These are phyloP conservation scores for Colletotrichum salicis DNA, from an alignment of 2,329 filamentous ascomycete species.

Conservation along the genomic window DNA sequence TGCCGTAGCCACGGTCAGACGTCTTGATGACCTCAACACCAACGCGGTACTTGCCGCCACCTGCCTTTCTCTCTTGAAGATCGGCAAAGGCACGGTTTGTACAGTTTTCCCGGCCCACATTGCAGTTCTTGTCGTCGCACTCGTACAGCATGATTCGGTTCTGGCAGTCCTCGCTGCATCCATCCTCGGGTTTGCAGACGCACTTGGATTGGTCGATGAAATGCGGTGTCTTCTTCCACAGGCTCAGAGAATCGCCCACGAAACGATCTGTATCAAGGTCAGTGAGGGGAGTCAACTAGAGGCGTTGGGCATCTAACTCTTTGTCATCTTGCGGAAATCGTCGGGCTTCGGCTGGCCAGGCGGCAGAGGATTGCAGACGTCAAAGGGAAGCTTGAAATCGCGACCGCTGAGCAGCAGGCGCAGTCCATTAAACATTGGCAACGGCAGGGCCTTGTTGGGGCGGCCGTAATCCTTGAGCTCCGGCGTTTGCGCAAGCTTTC, in stretches of 20 bases:
- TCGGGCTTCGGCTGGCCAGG: slow-evolving; percentile 90
- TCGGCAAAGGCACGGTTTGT: slow-evolving; percentile 89
- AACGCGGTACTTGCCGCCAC: slow-evolving; percentile 86
- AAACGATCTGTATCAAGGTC: slow-evolving; percentile 72
- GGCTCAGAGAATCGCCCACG: slow-evolving; percentile 80
- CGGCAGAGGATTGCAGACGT: slow-evolving; percentile 88
- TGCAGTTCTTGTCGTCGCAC: slow-evolving; percentile 91
- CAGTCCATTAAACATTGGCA: slow-evolving; percentile 82
- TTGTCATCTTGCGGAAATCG: slow-evolving; percentile 91
- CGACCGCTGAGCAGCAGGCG: slow-evolving; percentile 76
- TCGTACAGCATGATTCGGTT: slow-evolving; percentile 98
- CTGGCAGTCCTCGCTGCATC: slow-evolving; percentile 90
- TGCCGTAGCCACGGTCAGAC: slow-evolving; percentile 85
- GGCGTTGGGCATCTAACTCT: slow-evolving; percentile 69
- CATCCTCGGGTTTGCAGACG: slow-evolving; percentile 79
- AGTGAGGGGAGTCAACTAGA: not conserved
- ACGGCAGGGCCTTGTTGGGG: slow-evolving; percentile 71
- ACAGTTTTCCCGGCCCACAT: slow-evolving; percentile 77
- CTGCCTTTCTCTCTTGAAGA: slow-evolving; percentile 78
- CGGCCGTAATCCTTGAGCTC: slow-evolving; percentile 58
- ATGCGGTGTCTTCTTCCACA: slow-evolving; percentile 84
- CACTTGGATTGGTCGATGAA: slow-evolving; percentile 81
- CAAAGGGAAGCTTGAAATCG: slow-evolving; percentile 89
- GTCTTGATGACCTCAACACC: slow-evolving; percentile 97
- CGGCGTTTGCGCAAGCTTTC: slow-evolving; percentile 58